Conservation (phyloP, 2,329 filamentous ascomycete species). For the Epichloe gansuensis region DNA sequence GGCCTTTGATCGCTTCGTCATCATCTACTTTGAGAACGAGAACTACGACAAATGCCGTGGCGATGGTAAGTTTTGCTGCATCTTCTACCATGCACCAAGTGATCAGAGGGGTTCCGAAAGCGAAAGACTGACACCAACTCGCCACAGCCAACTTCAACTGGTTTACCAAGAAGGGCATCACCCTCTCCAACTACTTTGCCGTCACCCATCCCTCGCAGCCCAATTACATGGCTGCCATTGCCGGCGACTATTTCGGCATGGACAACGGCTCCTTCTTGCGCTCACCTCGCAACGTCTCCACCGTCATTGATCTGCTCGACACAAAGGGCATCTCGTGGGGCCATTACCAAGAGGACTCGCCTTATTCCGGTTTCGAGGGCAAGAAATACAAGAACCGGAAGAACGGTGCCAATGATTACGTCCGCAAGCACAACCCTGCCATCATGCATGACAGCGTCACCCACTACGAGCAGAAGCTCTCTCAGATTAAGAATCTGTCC, state of each 20-base stretch:
- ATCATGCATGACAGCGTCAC: constrained; percentile 56
- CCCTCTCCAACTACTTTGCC: constrained; percentile 33
- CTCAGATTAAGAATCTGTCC: constrained; percentile 60
- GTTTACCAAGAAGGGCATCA: constrained; percentile 20
- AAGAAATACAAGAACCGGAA: constrained; percentile 49
- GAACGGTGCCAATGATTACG: constrained; percentile 61
- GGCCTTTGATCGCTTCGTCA: constrained; percentile 58
- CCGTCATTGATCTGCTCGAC: constrained; percentile 57
- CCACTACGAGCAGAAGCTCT: constrained; percentile 44
- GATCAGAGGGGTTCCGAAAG: background rate
- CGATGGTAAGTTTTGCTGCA: constrained; percentile 37
- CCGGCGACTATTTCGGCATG: constrained; percentile 64
- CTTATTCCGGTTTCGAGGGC: constrained; percentile 63
- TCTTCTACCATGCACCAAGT: background rate
- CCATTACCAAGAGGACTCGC: constrained; percentile 67
- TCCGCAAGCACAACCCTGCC: constrained; percentile 67
- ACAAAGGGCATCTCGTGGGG: constrained; percentile 53
- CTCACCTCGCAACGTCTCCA: constrained; percentile 48
- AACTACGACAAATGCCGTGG: constrained; percentile 51
- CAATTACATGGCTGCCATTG: constrained; percentile 59
- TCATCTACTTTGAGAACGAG: constrained; percentile 71
- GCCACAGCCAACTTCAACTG: constrained; percentile 15
- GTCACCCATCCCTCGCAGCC: constrained; percentile 64
- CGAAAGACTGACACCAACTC: too few relatives aligned
- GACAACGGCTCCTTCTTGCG: constrained; percentile 53